A percentile compares a stretch with the other conserved stretches of the same genome.
Evolutionary conservation across 78 protist genomes (phyloP).

Genomic region (Polysphondylium violaceum): DNA sequence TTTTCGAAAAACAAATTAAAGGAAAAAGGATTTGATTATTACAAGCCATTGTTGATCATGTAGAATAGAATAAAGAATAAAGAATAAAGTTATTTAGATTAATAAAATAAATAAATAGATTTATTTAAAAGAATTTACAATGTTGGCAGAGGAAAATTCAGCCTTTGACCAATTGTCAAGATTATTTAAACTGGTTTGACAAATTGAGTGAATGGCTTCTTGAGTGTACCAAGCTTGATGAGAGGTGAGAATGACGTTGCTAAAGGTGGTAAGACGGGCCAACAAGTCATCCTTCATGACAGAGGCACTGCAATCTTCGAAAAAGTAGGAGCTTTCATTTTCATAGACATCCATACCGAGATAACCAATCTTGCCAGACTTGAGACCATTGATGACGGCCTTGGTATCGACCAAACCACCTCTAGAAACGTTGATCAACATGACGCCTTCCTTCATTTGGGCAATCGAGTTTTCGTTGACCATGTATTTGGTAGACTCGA

Average conservation of each 20-base stretch:
- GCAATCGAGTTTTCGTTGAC: constrained; percentile 78
- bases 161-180: background rate
- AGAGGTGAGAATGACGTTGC: constrained; percentile 86
- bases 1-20: no score
- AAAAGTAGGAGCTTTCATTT: constrained; percentile 86
- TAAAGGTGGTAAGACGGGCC: constrained; percentile 61
- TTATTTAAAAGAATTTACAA: no score
- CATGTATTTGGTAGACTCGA: constrained; percentile 72
- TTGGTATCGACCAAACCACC: constrained; percentile 89
- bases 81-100: no score
- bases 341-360: constrained; percentile 94
- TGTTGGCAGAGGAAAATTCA: no score
- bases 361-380: constrained; percentile 81
- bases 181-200: constrained; percentile 77
- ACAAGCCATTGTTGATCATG: no score
- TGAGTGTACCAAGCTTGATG: constrained; percentile 94
- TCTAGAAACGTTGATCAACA: constrained; percentile 90
- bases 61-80: no score
- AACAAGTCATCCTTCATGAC: constrained; percentile 84
- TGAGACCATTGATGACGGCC: constrained; percentile 83
- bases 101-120: no score
- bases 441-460: constrained; percentile 85
- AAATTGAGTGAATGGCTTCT: constrained; percentile 88
- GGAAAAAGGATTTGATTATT: no score
- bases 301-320: constrained; percentile 72